Base-by-base conservation (phyloP, 352 stramenopile species). In the Phytophthora quininea region DNA sequence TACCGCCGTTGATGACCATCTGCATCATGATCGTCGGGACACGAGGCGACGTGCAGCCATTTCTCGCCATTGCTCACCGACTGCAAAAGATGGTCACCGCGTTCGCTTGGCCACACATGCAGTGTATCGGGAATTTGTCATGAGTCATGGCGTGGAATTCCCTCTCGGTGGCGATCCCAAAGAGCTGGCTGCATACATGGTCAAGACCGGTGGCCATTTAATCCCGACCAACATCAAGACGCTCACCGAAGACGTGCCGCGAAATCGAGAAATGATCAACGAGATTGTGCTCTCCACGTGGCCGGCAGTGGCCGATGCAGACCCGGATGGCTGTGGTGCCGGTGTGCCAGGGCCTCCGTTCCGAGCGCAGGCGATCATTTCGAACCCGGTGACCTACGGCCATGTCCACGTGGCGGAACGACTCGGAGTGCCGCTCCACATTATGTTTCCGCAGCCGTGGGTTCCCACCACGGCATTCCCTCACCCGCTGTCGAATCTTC, bases 391-490 rank as follows among this genome's bases (percentile, higher is more conserved):
- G 0, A 86, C 81, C 37, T 96, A 97, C 40, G 92, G 90, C n/a
- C 92, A 98, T 75, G 89, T 97, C 51, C 91, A 98, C 73, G 91
- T 97, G 1, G 93, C 91, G 2, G 93, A 98, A 69, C 83, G 88
- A 3, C 80, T 98, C 14, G 91, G 84, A 1, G 89, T 98, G 4
- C 92, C 92, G 19, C 73, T 98, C 32, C 95, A 98, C 77, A 96
- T 98, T 56, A 96, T 98, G 88, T 98, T 97, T 54, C 88, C 89
- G 2, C 86, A 97, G 67, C 92, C 91, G 4, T 97, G 90, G 88
- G 77, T 79, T 0, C 89, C 89, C 3, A 98, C 92, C 0, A 76
- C 82, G 53, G 79, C 75, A 8, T 98, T 97, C 70, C 90, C 92
- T 1, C 92, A 98, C 58, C 93, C 92, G 4, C 77, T 98, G 29